Conservation (phyloP, 2,329 filamentous ascomycete genomes). For the Dactylellina drechsleri region DNA sequence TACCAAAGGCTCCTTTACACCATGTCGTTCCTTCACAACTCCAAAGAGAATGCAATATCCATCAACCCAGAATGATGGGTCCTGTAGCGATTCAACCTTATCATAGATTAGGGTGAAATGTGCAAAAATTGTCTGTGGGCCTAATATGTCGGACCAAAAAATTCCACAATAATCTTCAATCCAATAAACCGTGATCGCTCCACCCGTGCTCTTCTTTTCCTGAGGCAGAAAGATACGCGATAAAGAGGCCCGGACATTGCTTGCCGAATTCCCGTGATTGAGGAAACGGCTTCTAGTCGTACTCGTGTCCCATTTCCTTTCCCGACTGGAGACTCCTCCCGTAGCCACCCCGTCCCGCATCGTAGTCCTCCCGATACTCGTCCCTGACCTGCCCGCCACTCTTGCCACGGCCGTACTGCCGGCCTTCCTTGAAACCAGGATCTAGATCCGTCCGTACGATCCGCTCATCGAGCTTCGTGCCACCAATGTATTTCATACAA, state of each 20-base stretch:
- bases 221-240: background rate
- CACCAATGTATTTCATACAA: conserved; percentile 98
- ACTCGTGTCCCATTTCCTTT: conserved; percentile 49
- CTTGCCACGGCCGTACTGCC: conserved; percentile 80
- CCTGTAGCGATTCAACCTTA: conserved; percentile 22
- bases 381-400: conserved; percentile 96
- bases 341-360: conserved; percentile 90
- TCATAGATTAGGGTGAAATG: conserved; percentile 19
- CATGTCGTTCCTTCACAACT: background rate
- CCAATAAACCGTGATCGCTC: background rate
- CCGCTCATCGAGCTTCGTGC: conserved; percentile 96
- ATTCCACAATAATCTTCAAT: background rate
- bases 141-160: background rate
- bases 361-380: conserved; percentile 96
- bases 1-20: conserved; percentile 22
- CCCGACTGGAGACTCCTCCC: conserved; percentile 64
- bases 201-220: background rate
- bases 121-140: background rate
- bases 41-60: conserved; percentile 25
- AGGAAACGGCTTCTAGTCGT: conserved; percentile 26
- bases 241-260: background rate
- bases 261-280: background rate
- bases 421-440: conserved; percentile 92
- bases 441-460: conserved; percentile 96
- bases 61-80: conserved; percentile 34